Evolutionary conservation across 1,284 basidiomycete species (phyloP).

Genomic region (Cyathus olla): DNA sequence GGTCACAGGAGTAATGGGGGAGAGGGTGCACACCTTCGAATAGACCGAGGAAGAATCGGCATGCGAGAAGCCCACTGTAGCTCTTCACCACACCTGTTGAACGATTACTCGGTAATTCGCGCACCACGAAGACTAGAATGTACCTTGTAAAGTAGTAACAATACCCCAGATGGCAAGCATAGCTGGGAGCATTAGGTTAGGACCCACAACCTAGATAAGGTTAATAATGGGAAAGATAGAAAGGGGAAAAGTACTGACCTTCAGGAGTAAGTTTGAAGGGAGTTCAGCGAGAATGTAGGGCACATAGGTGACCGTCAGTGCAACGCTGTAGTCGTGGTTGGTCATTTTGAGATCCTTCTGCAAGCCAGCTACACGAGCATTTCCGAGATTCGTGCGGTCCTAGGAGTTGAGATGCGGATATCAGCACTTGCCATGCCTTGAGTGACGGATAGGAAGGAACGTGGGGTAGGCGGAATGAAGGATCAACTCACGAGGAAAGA

Average conservation of each 20-base stretch:
- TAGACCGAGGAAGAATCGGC: no score
- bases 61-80: no score
- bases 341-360: conserved; percentile 59
- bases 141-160: no score
- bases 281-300: conserved; percentile 68
- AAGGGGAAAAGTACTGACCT: background rate
- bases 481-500: conserved; percentile 52
- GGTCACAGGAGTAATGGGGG: no score
- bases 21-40: no score
- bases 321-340: conserved; percentile 55
- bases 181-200: conserved; percentile 55
- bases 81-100: no score
- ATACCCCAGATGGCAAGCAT: no score
- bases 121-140: no score
- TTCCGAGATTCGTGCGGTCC: conserved; percentile 37
- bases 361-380: conserved; percentile 68
- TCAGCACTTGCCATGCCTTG: conserved; percentile 49
- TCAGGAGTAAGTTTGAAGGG: conserved; percentile 60
- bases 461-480: conserved; percentile 10
- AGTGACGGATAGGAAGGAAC: background rate
- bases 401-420: conserved; percentile 5
- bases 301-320: conserved; percentile 43
- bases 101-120: no score
- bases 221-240: conserved; percentile 57
- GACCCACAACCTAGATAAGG: conserved; percentile 64